Evolutionary conservation across 2,329 filamentous ascomycete species (phyloP).

Genomic region (Phialophora expanda): DNA sequence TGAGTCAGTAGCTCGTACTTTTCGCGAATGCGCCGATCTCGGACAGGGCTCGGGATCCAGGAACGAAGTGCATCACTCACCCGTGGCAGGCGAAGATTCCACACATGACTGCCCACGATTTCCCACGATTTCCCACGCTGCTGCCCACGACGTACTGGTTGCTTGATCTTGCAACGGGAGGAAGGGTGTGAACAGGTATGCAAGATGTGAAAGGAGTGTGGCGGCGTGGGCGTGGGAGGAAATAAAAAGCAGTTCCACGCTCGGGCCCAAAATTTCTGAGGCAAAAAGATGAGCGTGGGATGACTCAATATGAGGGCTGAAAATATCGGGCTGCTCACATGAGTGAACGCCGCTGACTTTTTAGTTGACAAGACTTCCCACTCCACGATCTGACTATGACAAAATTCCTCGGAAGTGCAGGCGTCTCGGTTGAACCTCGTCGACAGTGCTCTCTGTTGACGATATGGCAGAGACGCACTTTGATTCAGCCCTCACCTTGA

Average conservation of each 20-base stretch:
- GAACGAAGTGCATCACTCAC: constrained; percentile 59
- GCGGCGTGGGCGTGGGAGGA: constrained; percentile 34
- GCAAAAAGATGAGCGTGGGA: constrained; percentile 27
- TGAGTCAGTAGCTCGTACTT: constrained; percentile 10
- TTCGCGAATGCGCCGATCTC: constrained; percentile 17
- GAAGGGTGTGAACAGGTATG: constrained; percentile 38
- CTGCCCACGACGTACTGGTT: constrained; percentile 20
- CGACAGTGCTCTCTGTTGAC: not conserved
- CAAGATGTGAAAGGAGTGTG: constrained; percentile 34
- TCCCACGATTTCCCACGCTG: constrained; percentile 39
- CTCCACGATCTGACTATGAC: not conserved
- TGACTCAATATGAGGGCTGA: constrained; percentile 27
- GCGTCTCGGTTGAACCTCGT: not conserved
- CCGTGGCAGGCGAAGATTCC: constrained; percentile 95
- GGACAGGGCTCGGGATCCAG: constrained; percentile 34
- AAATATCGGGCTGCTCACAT: constrained; percentile 11
- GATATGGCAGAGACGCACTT: not conserved
- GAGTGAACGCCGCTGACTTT: constrained; percentile 16
- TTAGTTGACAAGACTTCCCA: not conserved
- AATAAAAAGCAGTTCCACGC: constrained; percentile 32
- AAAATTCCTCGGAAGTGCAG: not conserved
- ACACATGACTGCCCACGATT: constrained; percentile 71
- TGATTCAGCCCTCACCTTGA: constrained; percentile 1
- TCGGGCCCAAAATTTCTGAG: constrained; percentile 31
- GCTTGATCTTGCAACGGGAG: constrained; percentile 16